A percentile compares a stretch with the other conserved stretches of the same genome.
phyloP scores from a whole-genome alignment of 2,329 filamentous ascomycete genomes.

The Aspergillus floridensis region DNA sequence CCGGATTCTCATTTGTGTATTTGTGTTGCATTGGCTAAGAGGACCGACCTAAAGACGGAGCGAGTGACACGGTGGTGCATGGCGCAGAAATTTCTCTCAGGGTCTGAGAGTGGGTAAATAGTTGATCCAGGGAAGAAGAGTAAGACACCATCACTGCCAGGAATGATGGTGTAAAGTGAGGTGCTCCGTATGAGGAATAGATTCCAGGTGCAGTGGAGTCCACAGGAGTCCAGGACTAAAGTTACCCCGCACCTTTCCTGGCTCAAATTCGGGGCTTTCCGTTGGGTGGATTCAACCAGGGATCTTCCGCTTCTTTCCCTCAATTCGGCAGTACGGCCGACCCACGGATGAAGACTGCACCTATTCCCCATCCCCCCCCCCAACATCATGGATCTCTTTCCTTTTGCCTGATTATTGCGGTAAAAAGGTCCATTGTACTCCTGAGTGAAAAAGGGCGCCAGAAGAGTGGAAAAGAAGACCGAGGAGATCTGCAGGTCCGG shows the following conservation, averaged over 20 bases:
- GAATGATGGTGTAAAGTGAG: neutral
- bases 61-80: neutral
- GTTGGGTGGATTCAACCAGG: neutral
- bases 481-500: neutral
- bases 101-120: neutral
- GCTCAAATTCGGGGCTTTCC: neutral
- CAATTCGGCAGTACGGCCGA: neutral
- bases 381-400: neutral
- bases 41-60: neutral
- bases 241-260: neutral
- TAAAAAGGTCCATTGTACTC: too few relatives aligned
- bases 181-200: neutral
- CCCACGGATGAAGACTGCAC: neutral
- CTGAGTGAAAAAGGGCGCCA: too few relatives aligned
- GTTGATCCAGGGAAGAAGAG: neutral
- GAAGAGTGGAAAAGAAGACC: neutral
- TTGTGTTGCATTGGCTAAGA: constrained; percentile 1
- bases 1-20: constrained; percentile 25
- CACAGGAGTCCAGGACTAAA: neutral
- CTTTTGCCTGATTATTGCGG: neutral
- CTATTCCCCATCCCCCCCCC: too few relatives aligned
- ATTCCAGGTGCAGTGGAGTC: neutral
- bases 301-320: neutral
- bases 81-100: neutral
- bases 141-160: neutral